phyloP scores from a whole-genome alignment of 805 yeast genomes.

The Candida incommunis region DNA sequence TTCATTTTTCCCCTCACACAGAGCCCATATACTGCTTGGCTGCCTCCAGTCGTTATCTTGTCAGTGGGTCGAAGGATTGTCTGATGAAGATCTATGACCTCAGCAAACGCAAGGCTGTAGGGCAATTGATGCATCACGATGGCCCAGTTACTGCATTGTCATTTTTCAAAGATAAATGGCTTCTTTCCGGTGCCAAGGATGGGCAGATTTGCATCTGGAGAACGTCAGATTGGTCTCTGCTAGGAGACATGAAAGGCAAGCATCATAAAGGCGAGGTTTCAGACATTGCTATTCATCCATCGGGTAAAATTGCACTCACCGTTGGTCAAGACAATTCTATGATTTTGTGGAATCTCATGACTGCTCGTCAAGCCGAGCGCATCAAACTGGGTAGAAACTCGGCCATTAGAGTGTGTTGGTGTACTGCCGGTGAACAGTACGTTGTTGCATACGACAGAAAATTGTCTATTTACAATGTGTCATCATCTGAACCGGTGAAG shows the following conservation, averaged over 20 bases:
- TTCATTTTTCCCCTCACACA: constrained; percentile 92
- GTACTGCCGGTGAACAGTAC: constrained; percentile 51
- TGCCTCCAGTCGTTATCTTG: constrained; percentile 68
- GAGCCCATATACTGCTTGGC: constrained; percentile 79
- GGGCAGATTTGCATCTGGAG: constrained; percentile 88
- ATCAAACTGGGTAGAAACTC: constrained; percentile 31
- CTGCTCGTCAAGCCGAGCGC: constrained; percentile 82
- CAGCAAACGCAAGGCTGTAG: constrained; percentile 86
- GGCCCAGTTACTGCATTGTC: constrained; percentile 73
- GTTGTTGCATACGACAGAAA: constrained; percentile 60
- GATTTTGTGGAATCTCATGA: constrained; percentile 92
- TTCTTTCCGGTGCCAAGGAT: constrained; percentile 81
- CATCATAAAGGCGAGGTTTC: constrained; percentile 73
- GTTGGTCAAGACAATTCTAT: constrained; percentile 77
- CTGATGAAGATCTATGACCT: constrained; percentile 88
- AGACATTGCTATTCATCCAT: constrained; percentile 79
- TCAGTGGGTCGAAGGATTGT: constrained; percentile 91
- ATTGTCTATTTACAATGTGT: constrained; percentile 50
- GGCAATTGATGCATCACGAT: constrained; percentile 75
- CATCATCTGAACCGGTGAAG: constrained; percentile 39
- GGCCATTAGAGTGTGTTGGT: constrained; percentile 34
- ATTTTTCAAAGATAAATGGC: constrained; percentile 58
- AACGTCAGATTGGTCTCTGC: constrained; percentile 90
- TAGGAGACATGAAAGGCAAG: constrained; percentile 80
- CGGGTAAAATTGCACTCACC: constrained; percentile 80